These are phyloP conservation scores for Pichia heedii DNA, from an alignment of 805 yeast genomes.

Conservation along the genomic window DNA sequence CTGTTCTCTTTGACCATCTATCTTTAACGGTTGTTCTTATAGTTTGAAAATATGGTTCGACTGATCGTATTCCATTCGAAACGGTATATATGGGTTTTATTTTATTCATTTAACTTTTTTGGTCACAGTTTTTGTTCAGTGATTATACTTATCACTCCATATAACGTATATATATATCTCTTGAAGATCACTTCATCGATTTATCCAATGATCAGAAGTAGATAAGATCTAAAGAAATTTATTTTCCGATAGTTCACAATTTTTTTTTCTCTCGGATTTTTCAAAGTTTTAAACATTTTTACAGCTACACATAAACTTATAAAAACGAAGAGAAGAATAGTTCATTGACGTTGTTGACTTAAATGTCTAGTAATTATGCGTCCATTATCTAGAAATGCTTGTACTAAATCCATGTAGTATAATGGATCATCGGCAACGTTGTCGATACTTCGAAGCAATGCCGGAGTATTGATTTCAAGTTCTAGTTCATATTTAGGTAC, in stretches of 20 bases:
- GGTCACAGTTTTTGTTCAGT: no score
- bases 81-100: conserved; percentile 15
- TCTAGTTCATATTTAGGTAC: conserved; percentile 26
- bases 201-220: no score
- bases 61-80: conserved; percentile 30
- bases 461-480: conserved; percentile 26
- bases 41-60: conserved; percentile 33
- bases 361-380: conserved; percentile 27
- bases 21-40: conserved; percentile 34
- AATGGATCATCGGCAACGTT: conserved; percentile 29
- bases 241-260: no score
- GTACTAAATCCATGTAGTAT: conserved; percentile 37
- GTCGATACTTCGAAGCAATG: conserved; percentile 25
- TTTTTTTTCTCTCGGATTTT: no score
- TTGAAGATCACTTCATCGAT: no score
- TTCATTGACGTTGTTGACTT: conserved; percentile 17
- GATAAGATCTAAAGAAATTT: no score
- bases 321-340: no score
- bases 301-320: no score
- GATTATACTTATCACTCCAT: no score
- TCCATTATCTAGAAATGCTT: conserved; percentile 38
- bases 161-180: no score
- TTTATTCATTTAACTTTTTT: not conserved
- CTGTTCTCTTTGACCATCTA: conserved; percentile 33
- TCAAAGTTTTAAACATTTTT: no score